Base-by-base conservation (phyloP, 768 basidiomycete species). In the Lentinula boryana region DNA sequence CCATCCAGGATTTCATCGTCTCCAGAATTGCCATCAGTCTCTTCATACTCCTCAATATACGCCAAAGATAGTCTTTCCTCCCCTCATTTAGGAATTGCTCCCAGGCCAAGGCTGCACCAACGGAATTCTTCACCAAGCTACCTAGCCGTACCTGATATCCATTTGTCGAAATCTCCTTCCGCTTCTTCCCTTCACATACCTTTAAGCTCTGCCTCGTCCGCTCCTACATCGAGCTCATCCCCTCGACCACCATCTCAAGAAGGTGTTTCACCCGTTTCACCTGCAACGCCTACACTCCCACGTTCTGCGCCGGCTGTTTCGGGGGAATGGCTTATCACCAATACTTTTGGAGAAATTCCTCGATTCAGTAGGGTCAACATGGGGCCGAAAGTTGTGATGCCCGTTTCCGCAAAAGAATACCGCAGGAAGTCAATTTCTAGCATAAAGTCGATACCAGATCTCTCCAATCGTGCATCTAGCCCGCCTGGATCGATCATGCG, bases 371-470 rank as follows among this genome's bases (percentile, higher is more conserved):
- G 57, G 15, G 13, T 58, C 18, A 58, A 23, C 9, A 44, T 58
- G 43, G 57, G 43, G 27, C 48, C 57, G 8, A 49, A 49, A 16
- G 57, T 58, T 21, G 44, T 58, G 12, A 44, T 58, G 43, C 57
- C 57, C 21, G 43, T 58, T 16, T 36, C 57, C 21, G 57, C 57
- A 31, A 44, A 49, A 13, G 57, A 58, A 49, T 48, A 58, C 48
- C 43, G 57, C 43, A 56, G 54, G 27, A 56, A 31, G 36, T 56
- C 54, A 23, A 40, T 56, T 21, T 18, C n/a, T 38, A 23, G 36
- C 35, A n/a, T 35, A 15, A 56, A 21, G n/a, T 56, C 54, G 10
- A 35, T 33, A 23, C 18, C 36, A 9, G 40, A 43, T 43, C 16
- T 33, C 13, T 15, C 21, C 13, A 23, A 12, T 8, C n/a, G 23